Percentiles rank a stretch among this genome's conserved stretches.
phyloP scores from a whole-genome alignment of 1,139 yeast species.

The Blastobotrys petasosporus region DNA sequence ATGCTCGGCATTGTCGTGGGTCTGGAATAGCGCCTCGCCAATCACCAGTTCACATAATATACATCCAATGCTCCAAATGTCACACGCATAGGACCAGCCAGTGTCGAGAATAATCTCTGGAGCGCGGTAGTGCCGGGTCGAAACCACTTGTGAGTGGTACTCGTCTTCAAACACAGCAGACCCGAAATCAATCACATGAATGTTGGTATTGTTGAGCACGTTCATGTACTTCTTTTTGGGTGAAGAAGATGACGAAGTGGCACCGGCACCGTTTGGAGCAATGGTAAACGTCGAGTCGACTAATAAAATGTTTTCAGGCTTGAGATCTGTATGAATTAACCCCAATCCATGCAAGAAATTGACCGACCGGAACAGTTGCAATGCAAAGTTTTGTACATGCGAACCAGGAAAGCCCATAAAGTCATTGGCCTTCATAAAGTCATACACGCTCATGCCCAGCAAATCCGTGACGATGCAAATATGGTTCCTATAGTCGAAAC shows the following conservation, averaged over 20 bases:
- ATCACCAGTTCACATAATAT: conserved; percentile 84
- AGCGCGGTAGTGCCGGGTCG: conserved; percentile 91
- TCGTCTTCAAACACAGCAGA: conserved; percentile 92
- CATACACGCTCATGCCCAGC: conserved; percentile 78
- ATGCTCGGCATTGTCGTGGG: conserved; percentile 92
- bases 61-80: conserved; percentile 95
- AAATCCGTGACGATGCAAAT: conserved; percentile 91
- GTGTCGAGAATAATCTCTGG: conserved; percentile 91
- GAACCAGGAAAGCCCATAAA: conserved; percentile 68
- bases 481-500: conserved; percentile 90
- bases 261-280: conserved; percentile 9
- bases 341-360: conserved; percentile 85
- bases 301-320: conserved; percentile 88
- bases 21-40: conserved; percentile 93
- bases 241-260: conserved; percentile 1
- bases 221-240: conserved; percentile 29
- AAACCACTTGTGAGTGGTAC: conserved; percentile 85
- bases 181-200: conserved; percentile 92
- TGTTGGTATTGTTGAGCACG: conserved; percentile 69
- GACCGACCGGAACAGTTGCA: conserved; percentile 79
- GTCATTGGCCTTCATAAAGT: conserved; percentile 67
- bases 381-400: conserved; percentile 84
- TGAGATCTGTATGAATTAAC: conserved; percentile 87
- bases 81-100: conserved; percentile 95
- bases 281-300: conserved; percentile 31